phyloP scores from a whole-genome alignment of 2,329 filamentous ascomycete species.

The Chlorencoelia australis region DNA sequence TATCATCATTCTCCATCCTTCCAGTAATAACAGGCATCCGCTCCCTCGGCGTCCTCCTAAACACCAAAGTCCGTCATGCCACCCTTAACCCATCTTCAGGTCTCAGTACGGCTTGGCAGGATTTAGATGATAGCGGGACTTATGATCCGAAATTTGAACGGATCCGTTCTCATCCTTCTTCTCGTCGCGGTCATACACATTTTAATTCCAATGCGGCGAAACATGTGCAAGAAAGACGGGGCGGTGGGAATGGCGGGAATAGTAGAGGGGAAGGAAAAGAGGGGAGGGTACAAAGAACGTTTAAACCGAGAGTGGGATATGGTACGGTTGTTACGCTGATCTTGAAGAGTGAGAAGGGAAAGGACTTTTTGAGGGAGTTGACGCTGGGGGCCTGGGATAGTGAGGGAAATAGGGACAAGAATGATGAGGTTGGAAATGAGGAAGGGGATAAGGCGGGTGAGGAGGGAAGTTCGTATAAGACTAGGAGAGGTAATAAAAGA shows the following conservation, averaged over 20 bases:
- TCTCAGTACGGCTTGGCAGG: constrained; percentile 12
- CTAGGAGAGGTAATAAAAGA: not conserved
- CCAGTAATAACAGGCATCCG: constrained; percentile 1
- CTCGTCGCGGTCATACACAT: too few species aligned
- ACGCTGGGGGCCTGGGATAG: not conserved
- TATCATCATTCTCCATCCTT: constrained; percentile 13
- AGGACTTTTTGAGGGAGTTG: not conserved
- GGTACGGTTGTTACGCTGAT: constrained; percentile 12
- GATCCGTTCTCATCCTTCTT: too few species aligned
- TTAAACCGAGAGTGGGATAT: constrained; percentile 2
- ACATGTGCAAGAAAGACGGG: not conserved
- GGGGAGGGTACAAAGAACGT: not conserved
- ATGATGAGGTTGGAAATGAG: not conserved
- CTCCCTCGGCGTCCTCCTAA: constrained; percentile 10
- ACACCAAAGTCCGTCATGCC: constrained; percentile 11
- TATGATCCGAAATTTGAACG: constrained; percentile 18
- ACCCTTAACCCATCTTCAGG: constrained; percentile 8
- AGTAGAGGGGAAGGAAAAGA: not conserved
- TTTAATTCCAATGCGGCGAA: too few species aligned
- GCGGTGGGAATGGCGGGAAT: constrained; percentile 1
- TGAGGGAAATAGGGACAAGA: too few species aligned
- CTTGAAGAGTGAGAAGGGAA: not conserved
- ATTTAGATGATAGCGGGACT: constrained; percentile 22
- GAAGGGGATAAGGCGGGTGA: constrained; percentile 4
- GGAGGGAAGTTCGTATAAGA: too few species aligned